Evolutionary conservation across 2,329 filamentous ascomycete genomes (phyloP), one percentile per base, ranked within the genome.

Genomic region (Ophiocordyceps camponoti-leonardi): DNA sequence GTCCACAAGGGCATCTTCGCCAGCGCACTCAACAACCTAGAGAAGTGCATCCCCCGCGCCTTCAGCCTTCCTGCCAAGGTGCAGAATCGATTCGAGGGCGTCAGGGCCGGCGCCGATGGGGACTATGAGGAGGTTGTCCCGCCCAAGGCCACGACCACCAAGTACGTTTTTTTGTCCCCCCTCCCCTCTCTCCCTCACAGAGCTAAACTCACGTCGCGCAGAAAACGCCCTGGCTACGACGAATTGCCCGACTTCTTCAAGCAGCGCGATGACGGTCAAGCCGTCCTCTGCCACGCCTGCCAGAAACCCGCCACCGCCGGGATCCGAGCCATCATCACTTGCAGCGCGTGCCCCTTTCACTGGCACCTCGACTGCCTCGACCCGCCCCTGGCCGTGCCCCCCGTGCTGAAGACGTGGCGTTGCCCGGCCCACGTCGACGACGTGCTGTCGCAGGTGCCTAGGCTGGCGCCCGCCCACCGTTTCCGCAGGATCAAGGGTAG

Each of bases 281-380:
- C 79, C 4, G 81, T 93, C 42, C 67, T 93, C 44, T 96, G 90
- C 65, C 78, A 82, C 57, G 67, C 68, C 41, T 96, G 90, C 64
- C 74, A 83, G 51, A 71, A 72, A 54, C 73, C 81, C 26, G 75
- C 81, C 42, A 67, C 74, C 19, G 62, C 74, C 19, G 62, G 67
- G 50, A 53, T 59, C 35, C 77, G 83, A 23, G 76, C 81, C 52
- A 87, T 96, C 54, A 82, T 95, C 52, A 79, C 83, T 42, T 98
- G 90, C 67, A 87, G 87, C 61, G 77, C 74, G 55, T 98, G 90
- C 63, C 71, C 76, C 13, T 72, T 86, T 31, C 74, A 81, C 57
- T 98, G 88, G 83, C 92, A 98, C 65, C 69, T 94, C 44, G 90
- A 96, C 62, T 98, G 92, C 63, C 68, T 94, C 16, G 81, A 93